Conservation (phyloP, 2,329 filamentous ascomycete genomes). For the Pleomassaria siparia region DNA sequence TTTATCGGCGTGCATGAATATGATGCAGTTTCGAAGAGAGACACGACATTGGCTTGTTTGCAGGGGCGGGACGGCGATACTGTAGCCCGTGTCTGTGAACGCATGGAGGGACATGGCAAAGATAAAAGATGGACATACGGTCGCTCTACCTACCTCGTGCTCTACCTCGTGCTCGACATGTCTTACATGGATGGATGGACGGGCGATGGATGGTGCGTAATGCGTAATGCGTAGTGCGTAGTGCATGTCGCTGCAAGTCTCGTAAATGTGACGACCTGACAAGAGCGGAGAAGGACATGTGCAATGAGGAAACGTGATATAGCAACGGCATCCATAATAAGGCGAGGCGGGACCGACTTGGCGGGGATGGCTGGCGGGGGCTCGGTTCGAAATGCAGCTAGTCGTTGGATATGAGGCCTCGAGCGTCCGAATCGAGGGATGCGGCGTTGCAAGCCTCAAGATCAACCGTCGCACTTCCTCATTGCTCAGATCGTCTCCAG, state of each 20-base stretch:
- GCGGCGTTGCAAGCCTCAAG: constrained; percentile 11
- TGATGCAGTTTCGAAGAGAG: constrained; percentile 6
- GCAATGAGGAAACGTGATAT: constrained; percentile 2
- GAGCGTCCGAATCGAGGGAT: constrained; percentile 3
- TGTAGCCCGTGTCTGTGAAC: too few relatives aligned
- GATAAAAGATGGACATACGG: too few relatives aligned
- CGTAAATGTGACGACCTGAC: constrained; percentile 4
- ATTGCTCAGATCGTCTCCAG: constrained; percentile 27
- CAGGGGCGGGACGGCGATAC: too few relatives aligned
- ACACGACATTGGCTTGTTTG: too few relatives aligned
- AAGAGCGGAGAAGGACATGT: background rate
- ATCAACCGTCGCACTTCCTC: constrained; percentile 27
- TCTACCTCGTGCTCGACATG: too few relatives aligned
- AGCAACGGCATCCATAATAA: background rate
- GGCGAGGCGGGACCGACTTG: background rate
- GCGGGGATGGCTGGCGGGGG: background rate
- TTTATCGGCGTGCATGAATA: background rate
- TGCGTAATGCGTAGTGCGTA: constrained; percentile 3
- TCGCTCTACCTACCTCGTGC: too few relatives aligned
- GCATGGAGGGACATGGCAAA: too few relatives aligned
- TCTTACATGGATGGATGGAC: too few relatives aligned
- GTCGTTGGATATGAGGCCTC: constrained; percentile 2
- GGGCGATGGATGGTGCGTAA: too few relatives aligned
- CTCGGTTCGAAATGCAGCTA: background rate
- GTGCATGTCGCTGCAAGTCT: background rate